These are phyloP conservation scores for Cornus kousa DNA, from an alignment of 148 eudicot genomes.

Conservation along the genomic window DNA sequence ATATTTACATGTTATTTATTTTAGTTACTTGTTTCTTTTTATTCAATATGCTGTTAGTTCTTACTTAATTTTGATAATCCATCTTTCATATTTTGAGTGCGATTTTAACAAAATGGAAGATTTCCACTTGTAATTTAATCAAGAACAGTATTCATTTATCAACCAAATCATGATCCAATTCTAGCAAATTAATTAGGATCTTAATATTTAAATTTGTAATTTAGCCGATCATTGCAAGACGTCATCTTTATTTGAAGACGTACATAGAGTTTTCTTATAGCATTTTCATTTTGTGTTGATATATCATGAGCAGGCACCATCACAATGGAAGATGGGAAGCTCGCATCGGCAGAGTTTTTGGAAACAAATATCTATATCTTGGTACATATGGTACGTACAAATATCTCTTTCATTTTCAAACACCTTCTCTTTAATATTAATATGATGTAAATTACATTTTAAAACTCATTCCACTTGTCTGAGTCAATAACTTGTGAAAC, in stretches of 20 bases:
- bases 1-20: not conserved
- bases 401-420: not conserved
- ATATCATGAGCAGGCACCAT: constrained; percentile 51
- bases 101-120: no score
- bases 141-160: not conserved
- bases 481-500: not conserved
- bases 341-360: constrained; percentile 83
- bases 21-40: not conserved
- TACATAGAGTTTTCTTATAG: not conserved
- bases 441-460: no score
- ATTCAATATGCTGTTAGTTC: not conserved
- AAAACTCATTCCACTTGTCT: no score
- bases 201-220: not conserved
- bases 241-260: no score
- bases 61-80: no score
- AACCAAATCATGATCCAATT: not conserved
- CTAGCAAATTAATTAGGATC: not conserved
- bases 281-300: not conserved
- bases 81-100: no score
- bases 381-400: constrained; percentile 66
- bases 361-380: constrained; percentile 84
- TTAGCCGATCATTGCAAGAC: not conserved
- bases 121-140: no score
- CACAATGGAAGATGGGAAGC: constrained; percentile 97
- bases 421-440: not conserved